Evolutionary conservation across 306 rosid species (phyloP), one percentile per base, ranked within the genome.

Genomic region (Erythrophleum fordii): DNA sequence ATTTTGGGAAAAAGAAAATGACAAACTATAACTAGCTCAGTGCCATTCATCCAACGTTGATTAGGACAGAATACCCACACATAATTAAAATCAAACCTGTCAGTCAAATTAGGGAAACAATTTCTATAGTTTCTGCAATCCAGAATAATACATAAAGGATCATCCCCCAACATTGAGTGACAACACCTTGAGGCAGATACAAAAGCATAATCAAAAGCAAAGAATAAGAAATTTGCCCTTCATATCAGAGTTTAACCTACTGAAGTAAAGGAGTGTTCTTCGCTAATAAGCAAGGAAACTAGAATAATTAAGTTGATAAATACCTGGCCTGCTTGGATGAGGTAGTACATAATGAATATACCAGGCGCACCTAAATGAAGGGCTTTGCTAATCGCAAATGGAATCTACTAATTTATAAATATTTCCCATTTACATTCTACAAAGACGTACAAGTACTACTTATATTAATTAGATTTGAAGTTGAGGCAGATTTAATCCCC

Each of bases 351-450:
- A 61, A n/a, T 17, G 14, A 22, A 23, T 13, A 22, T 49, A 52
- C 10, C 22, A 20, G 39, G 70, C 66, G 60, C 68, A 68, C 58
- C 77, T 62, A 84, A 77, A 78, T 78, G 79, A 83, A 83, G 56
- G 67, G 52, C 59, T 53, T 60, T 52, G 69, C 76, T 80, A 69
- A 28, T 60, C 69, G 71, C 86, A 61, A 29, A 78, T 28, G 72
- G 68, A 34, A 69, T 28, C 22, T 31, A 29, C 77, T 42, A 37
- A 28, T 61, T 28, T 56, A 14, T 75, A 75, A 72, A 66, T 48
- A 83, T 72, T 66, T 52, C 26, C 62, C 59, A 81, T 74, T 81
- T 62, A 75, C 82, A 78, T 75, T 78, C 81, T 77, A 73, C 79
- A 66, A 58, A 55, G 8, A 66, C 37, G 28, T 14, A 72, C 78